Evolutionary conservation across 2,329 filamentous ascomycete species (phyloP), one percentile per base, ranked within the genome.

Genomic region (Plenodomus lindquistii): DNA sequence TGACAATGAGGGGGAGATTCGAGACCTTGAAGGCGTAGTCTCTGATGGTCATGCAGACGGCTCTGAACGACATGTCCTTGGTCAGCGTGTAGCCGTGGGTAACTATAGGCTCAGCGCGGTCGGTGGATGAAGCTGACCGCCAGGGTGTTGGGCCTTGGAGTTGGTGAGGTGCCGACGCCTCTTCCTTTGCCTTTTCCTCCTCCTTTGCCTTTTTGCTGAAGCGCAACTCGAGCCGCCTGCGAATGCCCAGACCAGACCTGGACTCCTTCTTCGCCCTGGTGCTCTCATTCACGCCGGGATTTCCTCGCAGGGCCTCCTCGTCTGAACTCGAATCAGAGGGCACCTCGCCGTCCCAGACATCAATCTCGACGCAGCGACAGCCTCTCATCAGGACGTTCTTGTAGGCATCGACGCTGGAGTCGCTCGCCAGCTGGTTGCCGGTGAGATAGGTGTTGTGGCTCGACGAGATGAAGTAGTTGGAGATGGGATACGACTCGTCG

Each of bases 371-470:
- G 65, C 91, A 97, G 52, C 92, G 85, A 65, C 92, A 96, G 40
- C 89, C 89, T 42, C 85, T 81, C 29, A 83, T 78, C 11, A 97
- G 83, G 11, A 88, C 89, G 66, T 85, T 84, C 59, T 81, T 87
- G 73, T 97, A 97, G 11, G 87, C 85, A 47, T 91, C 85, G 0
- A 87, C 84, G 21, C 87, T 91, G 50, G 89, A 87, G 50, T 85
- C 84, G 39, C 90, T 91, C 51, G 84, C 86, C 35, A 94, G 79
- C 72, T 97, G 93, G 63, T 96, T 91, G 2, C 92, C 92, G 2
- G 86, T 86, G 36, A 96, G 78, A 70, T 96, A 97, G 0, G 92
- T 97, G 69, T 97, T 97, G 77, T 97, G 92, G 66, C 91, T 96
- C 59, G 90, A 95, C 54, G 87, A 96, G 69, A 97, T 92, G 71